Conservation (phyloP, 179 eudicot species). For the Beta corolliflora region DNA sequence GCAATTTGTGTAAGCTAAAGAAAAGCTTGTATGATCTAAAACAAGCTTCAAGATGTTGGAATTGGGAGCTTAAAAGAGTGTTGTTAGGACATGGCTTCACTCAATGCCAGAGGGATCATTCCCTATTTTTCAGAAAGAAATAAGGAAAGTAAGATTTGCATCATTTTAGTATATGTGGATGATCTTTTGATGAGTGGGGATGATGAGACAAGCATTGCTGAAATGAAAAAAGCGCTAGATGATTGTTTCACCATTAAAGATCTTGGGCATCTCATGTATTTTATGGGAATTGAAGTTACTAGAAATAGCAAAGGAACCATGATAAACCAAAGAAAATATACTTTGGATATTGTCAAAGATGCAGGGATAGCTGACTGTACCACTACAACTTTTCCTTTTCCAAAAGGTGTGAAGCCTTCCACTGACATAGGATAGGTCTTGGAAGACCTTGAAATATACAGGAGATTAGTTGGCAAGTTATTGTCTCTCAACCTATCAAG, state of each 20-base stretch:
- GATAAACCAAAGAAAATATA: slow-evolving; percentile 13
- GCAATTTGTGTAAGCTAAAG: background rate
- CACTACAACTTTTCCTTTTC: background rate
- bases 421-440: background rate
- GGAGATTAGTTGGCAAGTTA: background rate
- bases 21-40: background rate
- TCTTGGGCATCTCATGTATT: background rate
- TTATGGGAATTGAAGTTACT: background rate
- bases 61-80: background rate
- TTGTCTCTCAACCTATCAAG: background rate
- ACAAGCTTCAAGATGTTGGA: background rate
- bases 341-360: slow-evolving; percentile 10
- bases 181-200: background rate
- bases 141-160: too few relatives aligned
- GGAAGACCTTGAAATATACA: background rate
- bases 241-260: background rate
- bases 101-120: background rate
- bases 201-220: background rate
- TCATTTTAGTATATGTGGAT: background rate
- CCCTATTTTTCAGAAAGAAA: background rate
- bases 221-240: background rate
- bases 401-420: background rate
- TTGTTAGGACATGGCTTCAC: background rate
- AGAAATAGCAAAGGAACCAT: background rate
- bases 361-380: background rate